A percentile compares a stretch with the other conserved stretches of the same genome.
These are phyloP conservation scores for Penicillium waksmanii DNA, from an alignment of 495 filamentous ascomycete species.

Conservation along the genomic window DNA sequence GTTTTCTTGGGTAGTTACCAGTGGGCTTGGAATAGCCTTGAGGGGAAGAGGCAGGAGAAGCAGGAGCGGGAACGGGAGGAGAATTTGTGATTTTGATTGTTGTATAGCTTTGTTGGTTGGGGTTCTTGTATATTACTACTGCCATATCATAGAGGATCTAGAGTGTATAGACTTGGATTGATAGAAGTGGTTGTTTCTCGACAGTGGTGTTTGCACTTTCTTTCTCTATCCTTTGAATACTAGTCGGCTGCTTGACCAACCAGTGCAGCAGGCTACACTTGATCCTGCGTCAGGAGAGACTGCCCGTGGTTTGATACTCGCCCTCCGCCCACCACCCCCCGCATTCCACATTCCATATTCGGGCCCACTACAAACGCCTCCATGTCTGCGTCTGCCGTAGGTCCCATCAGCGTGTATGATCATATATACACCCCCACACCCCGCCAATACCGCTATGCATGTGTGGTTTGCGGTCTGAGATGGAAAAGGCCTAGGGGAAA, in stretches of 20 bases:
- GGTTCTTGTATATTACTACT: constrained; percentile 13
- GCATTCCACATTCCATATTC: constrained; percentile 56
- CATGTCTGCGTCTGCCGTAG: constrained; percentile 38
- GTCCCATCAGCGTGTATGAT: constrained; percentile 57
- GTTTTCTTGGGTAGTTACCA: constrained; percentile 97
- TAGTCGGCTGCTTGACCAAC: constrained; percentile 33
- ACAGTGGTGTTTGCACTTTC: too few relatives aligned
- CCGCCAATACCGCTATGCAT: constrained; percentile 52
- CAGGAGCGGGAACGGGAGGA: background rate
- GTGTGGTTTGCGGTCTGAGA: constrained; percentile 58
- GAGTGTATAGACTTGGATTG: constrained; percentile 8
- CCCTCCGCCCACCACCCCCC: constrained; percentile 73
- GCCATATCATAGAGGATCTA: constrained; percentile 2
- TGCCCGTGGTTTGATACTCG: constrained; percentile 65
- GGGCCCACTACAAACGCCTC: constrained; percentile 67
- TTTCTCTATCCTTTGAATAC: too few relatives aligned
- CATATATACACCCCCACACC: too few relatives aligned
- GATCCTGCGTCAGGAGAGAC: constrained; percentile 50
- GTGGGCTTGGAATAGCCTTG: constrained; percentile 77
- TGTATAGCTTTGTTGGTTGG: background rate
- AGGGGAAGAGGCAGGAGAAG: constrained; percentile 35
- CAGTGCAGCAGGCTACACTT: constrained; percentile 53
- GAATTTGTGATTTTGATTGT: background rate
- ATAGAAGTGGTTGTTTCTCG: background rate
- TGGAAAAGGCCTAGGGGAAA: constrained; percentile 62